A percentile compares a stretch with the other conserved stretches of the same genome.
Conservation (phyloP, 2,329 filamentous ascomycete species). For the Berkeleyomyces basicola region DNA sequence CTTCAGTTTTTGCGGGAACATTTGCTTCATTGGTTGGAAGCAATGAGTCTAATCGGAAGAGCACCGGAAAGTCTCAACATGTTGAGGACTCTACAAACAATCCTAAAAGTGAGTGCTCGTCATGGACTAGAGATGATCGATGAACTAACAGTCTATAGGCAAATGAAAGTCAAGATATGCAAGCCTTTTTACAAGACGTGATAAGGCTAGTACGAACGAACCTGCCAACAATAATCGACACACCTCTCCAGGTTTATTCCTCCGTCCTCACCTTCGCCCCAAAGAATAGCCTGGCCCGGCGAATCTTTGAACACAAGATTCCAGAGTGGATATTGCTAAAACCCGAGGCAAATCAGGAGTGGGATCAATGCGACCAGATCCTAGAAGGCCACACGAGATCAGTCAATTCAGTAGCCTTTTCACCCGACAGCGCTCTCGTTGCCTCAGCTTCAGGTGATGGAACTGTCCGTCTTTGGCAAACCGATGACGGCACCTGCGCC, state of each 20-base stretch:
- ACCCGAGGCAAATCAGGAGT: not conserved
- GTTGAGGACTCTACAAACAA: not conserved
- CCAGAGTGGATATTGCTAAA: not conserved
- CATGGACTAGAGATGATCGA: not conserved
- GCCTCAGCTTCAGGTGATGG: constrained; percentile 2
- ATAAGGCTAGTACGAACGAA: not conserved
- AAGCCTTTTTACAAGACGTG: not conserved
- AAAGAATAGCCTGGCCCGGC: not conserved
- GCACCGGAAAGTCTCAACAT: not conserved
- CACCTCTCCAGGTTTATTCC: not conserved
- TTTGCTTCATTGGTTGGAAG: not conserved
- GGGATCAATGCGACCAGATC: not conserved
- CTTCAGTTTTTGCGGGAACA: constrained; percentile 18
- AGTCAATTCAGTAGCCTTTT: constrained; percentile 9
- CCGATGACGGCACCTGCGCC: not conserved
- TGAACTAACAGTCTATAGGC: not conserved
- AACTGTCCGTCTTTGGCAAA: constrained; percentile 7
- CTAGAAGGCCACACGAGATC: not conserved
- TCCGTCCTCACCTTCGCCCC: not conserved
- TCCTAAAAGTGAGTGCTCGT: not conserved
- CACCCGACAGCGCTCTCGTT: not conserved
- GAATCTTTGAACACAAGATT: not conserved
- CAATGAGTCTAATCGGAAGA: not conserved
- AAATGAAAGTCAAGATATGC: not conserved
- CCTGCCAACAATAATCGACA: not conserved